Evolutionary conservation across 345 rosid genomes (phyloP), one percentile per base, ranked within the genome.

Genomic region (Viola odorata): DNA sequence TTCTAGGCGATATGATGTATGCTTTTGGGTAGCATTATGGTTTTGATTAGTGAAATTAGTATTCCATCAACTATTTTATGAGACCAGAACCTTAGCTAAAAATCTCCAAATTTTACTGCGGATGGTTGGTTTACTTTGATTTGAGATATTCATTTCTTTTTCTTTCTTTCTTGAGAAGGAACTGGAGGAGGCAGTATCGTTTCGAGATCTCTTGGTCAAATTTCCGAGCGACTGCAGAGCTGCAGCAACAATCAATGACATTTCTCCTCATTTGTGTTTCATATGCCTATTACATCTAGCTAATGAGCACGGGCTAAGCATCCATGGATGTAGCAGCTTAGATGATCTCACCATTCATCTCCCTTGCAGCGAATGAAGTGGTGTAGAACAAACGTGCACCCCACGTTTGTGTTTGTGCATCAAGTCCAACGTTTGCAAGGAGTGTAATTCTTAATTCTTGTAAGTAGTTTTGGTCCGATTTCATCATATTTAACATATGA

Each of bases 191-290:
- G 78, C 61, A 6, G 61, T 76, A 63, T 92, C 94, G 6, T 92
- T 92, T 82, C 86, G 69, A 75, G 68, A 82, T 64, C 76, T 92
- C 12, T 68, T 90, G 76, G 82, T 83, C 16, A 72, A 71, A 72
- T 83, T 92, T 65, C 99, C 97, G 7, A 74, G 64, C 58, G 86
- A 86, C 49, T 87, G 87, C 80, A 69, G 62, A 72, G 98, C 90
- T 52, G 91, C 95, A 53, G 79, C 85, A 57, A 73, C 75, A 6
- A 72, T 73, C 23, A 57, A 70, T 36, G 97, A 90, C 51, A 81
- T 92, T 56, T 87, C 99, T 50, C 97, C 99, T 48, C 97, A 92
- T 82, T 67, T 92, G 37, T 90, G 96, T 69, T 92, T 92, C 77
- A 92, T 90, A 70, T 90, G 99, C 74, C 62, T 94, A 16, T 65